Percentiles rank a stretch among this genome's conserved stretches.
phyloP scores from a whole-genome alignment of 768 basidiomycete genomes.

The Boletus barrowsii region DNA sequence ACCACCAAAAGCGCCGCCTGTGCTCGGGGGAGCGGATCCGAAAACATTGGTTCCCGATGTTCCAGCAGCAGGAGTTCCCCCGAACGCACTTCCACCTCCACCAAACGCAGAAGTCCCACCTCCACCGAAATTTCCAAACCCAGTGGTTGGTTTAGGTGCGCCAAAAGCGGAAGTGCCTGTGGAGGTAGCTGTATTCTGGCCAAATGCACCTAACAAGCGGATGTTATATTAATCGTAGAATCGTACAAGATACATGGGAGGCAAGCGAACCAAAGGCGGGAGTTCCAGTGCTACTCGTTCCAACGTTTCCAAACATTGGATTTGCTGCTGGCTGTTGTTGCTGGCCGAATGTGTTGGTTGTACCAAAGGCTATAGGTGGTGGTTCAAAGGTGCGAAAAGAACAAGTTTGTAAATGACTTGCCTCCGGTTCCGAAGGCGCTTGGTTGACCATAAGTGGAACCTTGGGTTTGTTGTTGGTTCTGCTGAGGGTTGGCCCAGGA shows the following conservation, averaged over 20 bases:
- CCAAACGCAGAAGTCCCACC: slow-evolving; percentile 55
- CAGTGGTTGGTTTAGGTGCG: slow-evolving; percentile 63
- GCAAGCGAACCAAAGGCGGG: slow-evolving; percentile 35
- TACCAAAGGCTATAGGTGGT: slow-evolving; percentile 49
- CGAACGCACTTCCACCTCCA: slow-evolving; percentile 40
- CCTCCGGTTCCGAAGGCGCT: slow-evolving; percentile 57
- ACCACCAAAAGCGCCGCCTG: slow-evolving; percentile 42
- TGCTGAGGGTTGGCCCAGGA: slow-evolving; percentile 69
- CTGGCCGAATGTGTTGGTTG: slow-evolving; percentile 57
- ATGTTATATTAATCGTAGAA: slow-evolving; percentile 5
- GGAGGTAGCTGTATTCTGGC: slow-evolving; percentile 37
- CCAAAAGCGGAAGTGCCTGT: slow-evolving; percentile 52
- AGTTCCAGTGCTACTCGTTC: slow-evolving; percentile 32
- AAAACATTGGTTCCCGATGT: slow-evolving; percentile 34
- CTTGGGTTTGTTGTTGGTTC: slow-evolving; percentile 53
- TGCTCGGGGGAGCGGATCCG: slow-evolving; percentile 30
- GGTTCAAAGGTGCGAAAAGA: slow-evolving; percentile 24
- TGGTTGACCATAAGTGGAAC: slow-evolving; percentile 69
- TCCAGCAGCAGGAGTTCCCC: slow-evolving; percentile 29
- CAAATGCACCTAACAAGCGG: slow-evolving; percentile 37
- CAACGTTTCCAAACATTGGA: slow-evolving; percentile 76
- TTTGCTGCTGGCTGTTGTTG: slow-evolving; percentile 68
- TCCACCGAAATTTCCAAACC: slow-evolving; percentile 76
- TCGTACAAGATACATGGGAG: not conserved
- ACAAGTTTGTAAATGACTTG: slow-evolving; percentile 32